Percentiles rank a stretch among this genome's conserved stretches.
These are phyloP conservation scores for Eucommia ulmoides DNA, from an alignment of 257 asterid genomes.

Conservation along the genomic window DNA sequence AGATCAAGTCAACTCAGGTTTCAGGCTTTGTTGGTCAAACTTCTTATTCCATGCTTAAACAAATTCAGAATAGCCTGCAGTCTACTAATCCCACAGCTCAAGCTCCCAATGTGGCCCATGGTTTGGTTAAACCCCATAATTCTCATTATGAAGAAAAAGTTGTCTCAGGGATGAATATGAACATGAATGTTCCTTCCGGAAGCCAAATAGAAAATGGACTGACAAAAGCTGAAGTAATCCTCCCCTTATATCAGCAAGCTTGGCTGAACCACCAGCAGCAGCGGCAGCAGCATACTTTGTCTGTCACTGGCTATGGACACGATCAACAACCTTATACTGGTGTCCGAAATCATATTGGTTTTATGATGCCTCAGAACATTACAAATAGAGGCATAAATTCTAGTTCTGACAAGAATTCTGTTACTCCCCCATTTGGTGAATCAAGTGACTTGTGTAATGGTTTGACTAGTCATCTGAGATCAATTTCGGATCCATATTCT, in stretches of 20 bases:
- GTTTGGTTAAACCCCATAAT: too few species aligned
- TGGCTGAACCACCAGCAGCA: background rate
- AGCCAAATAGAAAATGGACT: background rate
- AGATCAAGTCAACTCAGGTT: background rate
- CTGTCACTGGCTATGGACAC: too few species aligned
- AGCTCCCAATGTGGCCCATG: too few species aligned
- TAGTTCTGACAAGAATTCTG: background rate
- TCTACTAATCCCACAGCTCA: background rate
- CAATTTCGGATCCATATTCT: background rate
- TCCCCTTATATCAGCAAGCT: background rate
- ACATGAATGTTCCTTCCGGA: background rate
- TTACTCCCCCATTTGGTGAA: background rate
- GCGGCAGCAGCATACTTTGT: background rate
- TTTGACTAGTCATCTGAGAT: background rate
- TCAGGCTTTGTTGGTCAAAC: background rate
- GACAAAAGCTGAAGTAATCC: background rate
- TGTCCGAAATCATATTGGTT: background rate
- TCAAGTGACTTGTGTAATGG: background rate
- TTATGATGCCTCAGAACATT: background rate
- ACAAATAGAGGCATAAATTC: background rate
- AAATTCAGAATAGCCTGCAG: background rate
- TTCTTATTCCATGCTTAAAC: background rate
- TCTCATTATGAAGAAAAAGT: background rate
- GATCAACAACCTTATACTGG: too few species aligned
- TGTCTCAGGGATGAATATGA: too few species aligned